phyloP scores from a whole-genome alignment of 306 rosid genomes.

The Dalbergia cultrata region DNA sequence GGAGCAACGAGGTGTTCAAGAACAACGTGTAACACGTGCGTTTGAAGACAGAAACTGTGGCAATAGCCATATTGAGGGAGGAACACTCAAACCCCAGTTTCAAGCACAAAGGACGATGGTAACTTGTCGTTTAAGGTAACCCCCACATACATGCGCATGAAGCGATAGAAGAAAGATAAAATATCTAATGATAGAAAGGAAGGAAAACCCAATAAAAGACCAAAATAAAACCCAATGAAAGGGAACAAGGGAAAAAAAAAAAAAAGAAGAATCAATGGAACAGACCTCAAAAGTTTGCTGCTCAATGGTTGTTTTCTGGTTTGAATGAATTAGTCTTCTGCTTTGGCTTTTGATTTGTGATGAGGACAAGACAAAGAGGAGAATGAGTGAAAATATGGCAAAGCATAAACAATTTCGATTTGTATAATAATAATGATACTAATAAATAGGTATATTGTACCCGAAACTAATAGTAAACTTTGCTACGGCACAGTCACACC shows the following conservation, averaged over 20 bases:
- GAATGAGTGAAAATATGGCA: neutral
- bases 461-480: neutral
- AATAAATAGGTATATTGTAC: neutral
- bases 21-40: conserved; percentile 53
- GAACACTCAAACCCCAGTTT: conserved; percentile 3
- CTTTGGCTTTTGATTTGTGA: neutral
- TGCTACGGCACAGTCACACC: neutral
- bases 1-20: conserved; percentile 56
- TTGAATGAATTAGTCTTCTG: neutral
- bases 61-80: neutral
- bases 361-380: neutral
- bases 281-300: conserved; percentile 4
- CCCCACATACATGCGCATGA: neutral
- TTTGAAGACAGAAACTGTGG: conserved; percentile 25
- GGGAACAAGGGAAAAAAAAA: neutral
- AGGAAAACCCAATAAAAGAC: neutral
- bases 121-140: conserved; percentile 45
- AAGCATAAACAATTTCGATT: neutral
- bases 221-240: neutral
- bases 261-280: neutral
- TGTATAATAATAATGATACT: neutral
- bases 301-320: neutral
- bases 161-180: conserved; percentile 4
- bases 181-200: neutral
- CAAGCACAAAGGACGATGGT: neutral